Percentiles rank a stretch among this genome's conserved stretches.
Evolutionary conservation across 177 flowering plant genomes (phyloP).

Genomic region (Tripterygium wilfordii): DNA sequence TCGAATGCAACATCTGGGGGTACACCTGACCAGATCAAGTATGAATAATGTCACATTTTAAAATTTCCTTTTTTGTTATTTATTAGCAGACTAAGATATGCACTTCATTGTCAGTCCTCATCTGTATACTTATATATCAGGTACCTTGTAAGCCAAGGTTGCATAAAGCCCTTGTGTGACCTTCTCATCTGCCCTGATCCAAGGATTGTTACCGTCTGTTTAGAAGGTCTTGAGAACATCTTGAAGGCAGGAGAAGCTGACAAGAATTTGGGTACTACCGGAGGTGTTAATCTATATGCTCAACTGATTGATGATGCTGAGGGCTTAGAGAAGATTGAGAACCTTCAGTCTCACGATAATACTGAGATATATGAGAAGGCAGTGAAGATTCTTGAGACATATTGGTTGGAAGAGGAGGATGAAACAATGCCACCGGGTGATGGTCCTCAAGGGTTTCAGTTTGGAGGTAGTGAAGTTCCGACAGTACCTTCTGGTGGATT

Average conservation of each 20-base stretch:
- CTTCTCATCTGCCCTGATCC: slow-evolving; percentile 61
- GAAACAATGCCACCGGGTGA: slow-evolving; percentile 36
- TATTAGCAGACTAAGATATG: no score
- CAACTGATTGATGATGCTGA: slow-evolving; percentile 61
- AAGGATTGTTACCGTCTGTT: slow-evolving; percentile 49
- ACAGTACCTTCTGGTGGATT: slow-evolving; percentile 38
- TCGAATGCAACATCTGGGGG: slow-evolving; percentile 64
- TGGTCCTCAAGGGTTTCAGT: slow-evolving; percentile 27
- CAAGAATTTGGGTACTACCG: slow-evolving; percentile 32
- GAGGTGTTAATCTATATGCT: slow-evolving; percentile 41
- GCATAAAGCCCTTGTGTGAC: slow-evolving; percentile 59
- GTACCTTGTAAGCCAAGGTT: slow-evolving; percentile 43
- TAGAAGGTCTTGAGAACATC: slow-evolving; percentile 63
- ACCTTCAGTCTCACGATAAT: slow-evolving; percentile 53
- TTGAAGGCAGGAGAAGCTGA: slow-evolving; percentile 62
- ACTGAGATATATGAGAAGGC: slow-evolving; percentile 47
- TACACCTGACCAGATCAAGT: slow-evolving; percentile 45
- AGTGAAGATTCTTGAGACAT: slow-evolving; percentile 42
- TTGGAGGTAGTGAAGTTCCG: slow-evolving; percentile 23
- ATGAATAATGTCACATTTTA: slow-evolving; percentile 9
- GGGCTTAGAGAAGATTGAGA: slow-evolving; percentile 55
- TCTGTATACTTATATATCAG: no score
- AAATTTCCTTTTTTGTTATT: no score
- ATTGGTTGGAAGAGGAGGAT: slow-evolving; percentile 46
- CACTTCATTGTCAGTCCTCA: no score